Evolutionary conservation across 768 basidiomycete species (phyloP), one percentile per base, ranked within the genome.

Genomic region (Panaeolus papilionaceus): DNA sequence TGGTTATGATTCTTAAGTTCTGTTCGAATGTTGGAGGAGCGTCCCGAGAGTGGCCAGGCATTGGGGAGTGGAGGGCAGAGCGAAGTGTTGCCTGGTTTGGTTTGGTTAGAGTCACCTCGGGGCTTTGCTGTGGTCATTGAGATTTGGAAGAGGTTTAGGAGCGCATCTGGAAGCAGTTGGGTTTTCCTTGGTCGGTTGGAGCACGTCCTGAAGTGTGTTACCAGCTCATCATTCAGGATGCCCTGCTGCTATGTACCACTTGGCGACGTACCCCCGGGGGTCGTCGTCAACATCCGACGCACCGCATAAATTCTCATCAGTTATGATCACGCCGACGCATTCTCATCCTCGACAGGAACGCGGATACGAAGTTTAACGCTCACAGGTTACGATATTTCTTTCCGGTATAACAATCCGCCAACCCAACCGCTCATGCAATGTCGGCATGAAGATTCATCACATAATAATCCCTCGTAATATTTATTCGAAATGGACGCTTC

Each of bases 401-500:
- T 37, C 28, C 54, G 54, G 20, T 58, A 28, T 58, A 58, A 16
- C 54, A 58, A 58, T 37, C 54, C 12, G 10, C 54, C 54, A 58
- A 23, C 54, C 28, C 28, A 28, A 37, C 54, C 28, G 14, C n/a
- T 14, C 54, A 58, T 58, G 54, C 54, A 58, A 58, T n/a, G 54
- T 58, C 54, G 33, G 54, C 54, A 58, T 58, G 54, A 58, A 58
- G 28, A 58, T 33, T 58, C 54, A 58, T 58, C 54, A 58, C 33
- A 58, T 58, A 58, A 37, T 58, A 58, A 58, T 58, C 54, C 26
- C 28, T 69, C 45, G 66, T 66, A 70, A 75, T 79, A 71, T 78
- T 79, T 78, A 79, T 84, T 79, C 77, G 79, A 78, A 82, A 91
- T 89, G 91, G 91, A 92, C 91, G 91, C 90, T 89, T 79, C 85